Evolutionary conservation across 352 stramenopile species (phyloP).

Genomic region (Globisporangium emineosum): DNA sequence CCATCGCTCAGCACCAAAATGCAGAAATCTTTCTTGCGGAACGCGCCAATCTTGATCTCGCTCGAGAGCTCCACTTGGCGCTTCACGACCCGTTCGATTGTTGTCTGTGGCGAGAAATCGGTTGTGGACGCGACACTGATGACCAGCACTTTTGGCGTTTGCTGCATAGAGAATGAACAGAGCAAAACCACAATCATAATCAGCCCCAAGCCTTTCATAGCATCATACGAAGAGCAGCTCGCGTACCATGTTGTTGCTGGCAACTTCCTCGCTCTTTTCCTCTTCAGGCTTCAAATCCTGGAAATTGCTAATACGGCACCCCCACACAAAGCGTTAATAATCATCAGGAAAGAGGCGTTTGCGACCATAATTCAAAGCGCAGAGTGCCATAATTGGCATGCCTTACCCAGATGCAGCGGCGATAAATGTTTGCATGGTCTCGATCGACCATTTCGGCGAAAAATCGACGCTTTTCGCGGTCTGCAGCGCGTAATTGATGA

Average conservation of each 20-base stretch:
- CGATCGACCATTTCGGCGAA: constrained; percentile 54
- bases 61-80: constrained; percentile 52
- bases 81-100: constrained; percentile 58
- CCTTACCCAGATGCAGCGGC: constrained; percentile 54
- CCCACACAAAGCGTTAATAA: background rate
- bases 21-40: constrained; percentile 58
- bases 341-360: no score
- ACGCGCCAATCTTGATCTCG: constrained; percentile 49
- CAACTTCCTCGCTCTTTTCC: constrained; percentile 6
- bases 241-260: constrained; percentile 6
- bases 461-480: constrained; percentile 68
- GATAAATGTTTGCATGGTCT: constrained; percentile 78
- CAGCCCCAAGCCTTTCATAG: background rate
- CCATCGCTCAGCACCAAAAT: constrained; percentile 70
- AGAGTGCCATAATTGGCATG: background rate
- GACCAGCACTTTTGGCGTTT: constrained; percentile 45
- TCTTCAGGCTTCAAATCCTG: constrained; percentile 16
- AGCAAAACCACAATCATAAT: no score
- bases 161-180: constrained; percentile 12
- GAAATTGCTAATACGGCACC: constrained; percentile 13
- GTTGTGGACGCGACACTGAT: constrained; percentile 48
- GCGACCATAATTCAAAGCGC: background rate
- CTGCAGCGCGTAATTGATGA: constrained; percentile 76
- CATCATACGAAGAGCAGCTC: background rate
- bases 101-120: constrained; percentile 21